These are phyloP conservation scores for Citrus reticulata DNA, from an alignment of 345 rosid species.

Conservation along the genomic window DNA sequence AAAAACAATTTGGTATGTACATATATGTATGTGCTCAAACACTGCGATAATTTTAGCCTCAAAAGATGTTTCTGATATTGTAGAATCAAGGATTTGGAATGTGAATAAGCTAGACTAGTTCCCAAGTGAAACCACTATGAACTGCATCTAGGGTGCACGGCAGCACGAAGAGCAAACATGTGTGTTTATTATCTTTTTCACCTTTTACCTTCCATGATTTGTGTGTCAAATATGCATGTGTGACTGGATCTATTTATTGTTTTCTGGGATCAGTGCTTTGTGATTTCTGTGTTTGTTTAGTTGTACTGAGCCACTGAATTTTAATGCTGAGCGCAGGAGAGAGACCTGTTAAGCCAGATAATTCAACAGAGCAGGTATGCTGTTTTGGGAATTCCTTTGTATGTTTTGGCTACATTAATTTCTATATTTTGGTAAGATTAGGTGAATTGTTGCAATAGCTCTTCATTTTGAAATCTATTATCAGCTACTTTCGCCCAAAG, in stretches of 20 bases:
- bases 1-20: background rate
- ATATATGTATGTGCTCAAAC: background rate
- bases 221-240: background rate
- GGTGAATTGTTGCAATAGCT: conserved; percentile 15
- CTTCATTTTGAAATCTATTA: conserved; percentile 30
- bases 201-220: background rate
- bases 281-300: background rate
- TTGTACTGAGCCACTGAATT: background rate
- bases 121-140: background rate
- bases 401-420: background rate
- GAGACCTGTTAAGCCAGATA: conserved; percentile 31
- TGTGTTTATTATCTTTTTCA: background rate
- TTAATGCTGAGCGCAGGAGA: conserved; percentile 39
- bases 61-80: background rate
- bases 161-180: background rate
- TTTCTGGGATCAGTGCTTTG: background rate
- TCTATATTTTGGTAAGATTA: conserved; percentile 1
- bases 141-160: background rate
- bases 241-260: background rate
- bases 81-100: background rate
- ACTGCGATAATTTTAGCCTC: background rate
- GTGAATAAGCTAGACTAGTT: background rate
- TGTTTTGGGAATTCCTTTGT: background rate
- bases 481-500: conserved; percentile 44
- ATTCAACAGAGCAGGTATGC: conserved; percentile 39